phyloP scores from a whole-genome alignment of 2,329 filamentous ascomycete species.

The Endothia cerciana region DNA sequence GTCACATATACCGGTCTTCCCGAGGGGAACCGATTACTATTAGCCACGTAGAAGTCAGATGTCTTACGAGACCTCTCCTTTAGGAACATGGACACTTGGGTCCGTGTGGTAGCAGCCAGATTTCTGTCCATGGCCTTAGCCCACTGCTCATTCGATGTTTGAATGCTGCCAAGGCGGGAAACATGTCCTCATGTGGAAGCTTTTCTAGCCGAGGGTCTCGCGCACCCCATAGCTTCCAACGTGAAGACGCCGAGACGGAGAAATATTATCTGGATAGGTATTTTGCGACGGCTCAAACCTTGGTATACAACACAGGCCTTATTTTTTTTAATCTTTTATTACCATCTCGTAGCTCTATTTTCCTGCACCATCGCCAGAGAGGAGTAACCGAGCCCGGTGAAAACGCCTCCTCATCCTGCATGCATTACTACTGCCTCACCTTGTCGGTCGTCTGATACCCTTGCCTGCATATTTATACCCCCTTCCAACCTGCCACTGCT shows the following conservation, averaged over 20 bases:
- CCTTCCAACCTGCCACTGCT: too few species aligned
- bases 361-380: background rate
- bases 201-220: background rate
- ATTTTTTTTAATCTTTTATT: background rate
- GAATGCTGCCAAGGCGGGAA: background rate
- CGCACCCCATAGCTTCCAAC: background rate
- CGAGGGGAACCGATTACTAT: too few species aligned
- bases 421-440: background rate
- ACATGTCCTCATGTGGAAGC: background rate
- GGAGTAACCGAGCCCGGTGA: background rate
- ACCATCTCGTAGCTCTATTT: background rate
- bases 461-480: too few species aligned
- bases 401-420: background rate
- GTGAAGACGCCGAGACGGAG: constrained; percentile 1
- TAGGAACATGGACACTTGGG: too few species aligned
- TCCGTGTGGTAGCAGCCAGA: background rate
- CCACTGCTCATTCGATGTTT: background rate
- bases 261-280: background rate
- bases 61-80: too few species aligned
- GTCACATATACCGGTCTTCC: too few species aligned
- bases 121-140: background rate
- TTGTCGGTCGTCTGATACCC: background rate
- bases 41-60: too few species aligned
- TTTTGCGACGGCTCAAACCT: background rate
- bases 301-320: background rate